Percentiles rank a stretch among this genome's conserved stretches.
These are phyloP conservation scores for Corylus americana DNA, from an alignment of 306 rosid species.

Conservation along the genomic window DNA sequence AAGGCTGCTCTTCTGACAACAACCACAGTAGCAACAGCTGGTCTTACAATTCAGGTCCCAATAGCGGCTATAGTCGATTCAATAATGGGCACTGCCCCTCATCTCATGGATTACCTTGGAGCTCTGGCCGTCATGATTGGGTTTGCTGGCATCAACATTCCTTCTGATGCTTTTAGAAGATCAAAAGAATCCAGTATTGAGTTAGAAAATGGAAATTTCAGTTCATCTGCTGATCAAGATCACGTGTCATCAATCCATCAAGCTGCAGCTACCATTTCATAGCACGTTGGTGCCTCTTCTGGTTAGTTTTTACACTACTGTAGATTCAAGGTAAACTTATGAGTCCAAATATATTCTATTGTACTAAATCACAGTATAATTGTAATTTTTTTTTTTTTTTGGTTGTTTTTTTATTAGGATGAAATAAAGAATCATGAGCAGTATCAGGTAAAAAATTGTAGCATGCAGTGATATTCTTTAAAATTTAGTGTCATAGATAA, in stretches of 20 bases:
- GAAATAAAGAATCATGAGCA: background rate
- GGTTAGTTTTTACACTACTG: background rate
- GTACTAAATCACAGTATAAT: slow-evolving; percentile 1
- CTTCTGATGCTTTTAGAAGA: slow-evolving; percentile 47
- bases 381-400: background rate
- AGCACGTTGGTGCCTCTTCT: slow-evolving; percentile 16
- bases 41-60: slow-evolving; percentile 94
- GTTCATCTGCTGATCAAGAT: slow-evolving; percentile 24
- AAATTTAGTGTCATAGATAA: no score
- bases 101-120: slow-evolving; percentile 74
- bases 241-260: slow-evolving; percentile 24
- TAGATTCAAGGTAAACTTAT: slow-evolving; percentile 10
- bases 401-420: no score
- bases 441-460: background rate
- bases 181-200: slow-evolving; percentile 42
- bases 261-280: slow-evolving; percentile 32
- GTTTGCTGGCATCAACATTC: slow-evolving; percentile 83
- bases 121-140: slow-evolving; percentile 83
- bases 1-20: slow-evolving; percentile 96
- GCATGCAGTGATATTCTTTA: background rate
- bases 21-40: slow-evolving; percentile 94
- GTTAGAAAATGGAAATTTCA: slow-evolving; percentile 41
- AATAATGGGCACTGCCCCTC: slow-evolving; percentile 74
- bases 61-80: slow-evolving; percentile 89
- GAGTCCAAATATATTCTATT: background rate